phyloP scores from a whole-genome alignment of 176 grass and related monocot genomes.

The Musa itinerans region DNA sequence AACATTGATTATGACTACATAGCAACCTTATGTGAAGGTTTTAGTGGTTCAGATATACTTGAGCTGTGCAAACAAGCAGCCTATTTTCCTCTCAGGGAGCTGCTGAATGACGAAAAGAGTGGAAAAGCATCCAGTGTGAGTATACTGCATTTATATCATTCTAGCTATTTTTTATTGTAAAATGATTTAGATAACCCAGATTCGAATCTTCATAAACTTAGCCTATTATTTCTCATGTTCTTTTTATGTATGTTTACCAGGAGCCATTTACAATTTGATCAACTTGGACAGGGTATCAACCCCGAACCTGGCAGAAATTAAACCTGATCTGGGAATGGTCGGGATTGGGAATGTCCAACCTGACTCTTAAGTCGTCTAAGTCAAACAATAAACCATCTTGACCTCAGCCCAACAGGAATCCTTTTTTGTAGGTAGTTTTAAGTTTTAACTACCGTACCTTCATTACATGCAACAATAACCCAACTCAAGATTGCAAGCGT shows the following conservation, averaged over 20 bases:
- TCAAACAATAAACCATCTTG: too few species aligned
- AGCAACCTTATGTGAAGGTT: constrained; percentile 76
- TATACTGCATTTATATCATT: constrained; percentile 8
- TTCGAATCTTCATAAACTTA: neutral
- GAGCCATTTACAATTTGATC: neutral
- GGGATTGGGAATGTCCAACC: neutral
- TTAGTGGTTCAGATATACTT: constrained; percentile 90
- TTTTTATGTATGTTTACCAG: neutral
- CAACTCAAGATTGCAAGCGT: too few species aligned
- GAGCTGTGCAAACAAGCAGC: constrained; percentile 95
- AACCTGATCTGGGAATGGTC: too few species aligned
- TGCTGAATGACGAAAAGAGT: constrained; percentile 69
- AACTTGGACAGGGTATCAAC: neutral
- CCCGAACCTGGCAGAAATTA: neutral
- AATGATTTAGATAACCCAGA: neutral
- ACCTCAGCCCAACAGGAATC: too few species aligned
- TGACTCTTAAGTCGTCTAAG: too few species aligned
- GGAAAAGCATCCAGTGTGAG: constrained; percentile 47
- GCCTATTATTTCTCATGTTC: neutral
- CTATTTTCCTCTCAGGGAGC: constrained; percentile 80
- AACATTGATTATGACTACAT: constrained; percentile 71
- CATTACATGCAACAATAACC: too few species aligned
- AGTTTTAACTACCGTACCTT: too few species aligned
- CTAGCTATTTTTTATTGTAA: neutral
- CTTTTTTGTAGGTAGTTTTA: too few species aligned